Evolutionary conservation across 1,139 yeast species (phyloP).

Genomic region (Saccharomycopsis hybrid): DNA sequence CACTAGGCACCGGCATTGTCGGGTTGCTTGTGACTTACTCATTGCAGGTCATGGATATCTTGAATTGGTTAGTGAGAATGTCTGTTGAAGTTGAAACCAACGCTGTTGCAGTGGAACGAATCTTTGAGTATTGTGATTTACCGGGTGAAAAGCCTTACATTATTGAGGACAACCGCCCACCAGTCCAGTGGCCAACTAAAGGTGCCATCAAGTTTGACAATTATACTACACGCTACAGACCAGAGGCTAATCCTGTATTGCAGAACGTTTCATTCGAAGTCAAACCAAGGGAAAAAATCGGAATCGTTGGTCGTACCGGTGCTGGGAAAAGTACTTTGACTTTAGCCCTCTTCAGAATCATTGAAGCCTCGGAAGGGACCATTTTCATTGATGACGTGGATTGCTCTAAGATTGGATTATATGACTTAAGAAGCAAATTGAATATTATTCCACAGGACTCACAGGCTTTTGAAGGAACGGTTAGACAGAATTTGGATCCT

Average conservation of each 20-base stretch:
- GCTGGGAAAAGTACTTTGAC: slow-evolving; percentile 95
- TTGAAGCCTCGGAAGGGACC: slow-evolving; percentile 70
- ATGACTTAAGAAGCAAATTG: slow-evolving; percentile 75
- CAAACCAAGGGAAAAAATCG: slow-evolving; percentile 77
- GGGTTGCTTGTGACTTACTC: slow-evolving; percentile 74
- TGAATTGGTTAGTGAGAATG: slow-evolving; percentile 56
- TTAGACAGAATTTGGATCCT: slow-evolving; percentile 88
- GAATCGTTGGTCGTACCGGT: slow-evolving; percentile 95
- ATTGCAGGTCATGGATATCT: slow-evolving; percentile 51
- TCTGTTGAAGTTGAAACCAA: slow-evolving; percentile 71
- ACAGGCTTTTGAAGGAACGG: slow-evolving; percentile 89
- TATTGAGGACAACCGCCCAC: slow-evolving; percentile 33
- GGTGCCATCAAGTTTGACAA: slow-evolving; percentile 70
- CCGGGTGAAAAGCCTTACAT: slow-evolving; percentile 48
- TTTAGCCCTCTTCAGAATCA: slow-evolving; percentile 80
- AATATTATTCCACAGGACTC: slow-evolving; percentile 97
- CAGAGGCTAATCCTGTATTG: slow-evolving; percentile 75
- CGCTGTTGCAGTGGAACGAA: slow-evolving; percentile 71
- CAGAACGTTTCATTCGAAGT: slow-evolving; percentile 63
- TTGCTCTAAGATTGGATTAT: slow-evolving; percentile 68
- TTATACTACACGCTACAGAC: slow-evolving; percentile 81
- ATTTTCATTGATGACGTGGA: slow-evolving; percentile 69
- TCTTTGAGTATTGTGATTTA: slow-evolving; percentile 63
- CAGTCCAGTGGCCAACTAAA: slow-evolving; percentile 64
- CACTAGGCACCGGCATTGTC: slow-evolving; percentile 58